These are phyloP conservation scores for Bretziella fagacearum DNA, from an alignment of 2,329 filamentous ascomycete genomes.

Conservation along the genomic window DNA sequence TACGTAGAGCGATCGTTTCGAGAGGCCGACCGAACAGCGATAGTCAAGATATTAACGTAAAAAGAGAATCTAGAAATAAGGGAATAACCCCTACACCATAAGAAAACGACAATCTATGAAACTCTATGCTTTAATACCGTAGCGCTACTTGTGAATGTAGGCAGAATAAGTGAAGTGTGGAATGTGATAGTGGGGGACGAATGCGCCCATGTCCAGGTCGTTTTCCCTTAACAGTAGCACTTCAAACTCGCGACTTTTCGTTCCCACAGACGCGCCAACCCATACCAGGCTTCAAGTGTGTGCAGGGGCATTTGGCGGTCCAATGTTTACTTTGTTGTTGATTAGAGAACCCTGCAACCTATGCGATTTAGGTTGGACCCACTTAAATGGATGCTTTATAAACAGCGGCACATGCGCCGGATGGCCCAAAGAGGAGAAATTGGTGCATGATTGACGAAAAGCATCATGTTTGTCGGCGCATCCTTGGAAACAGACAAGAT, in stretches of 20 bases:
- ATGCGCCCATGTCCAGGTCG: background rate
- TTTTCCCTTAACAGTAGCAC: background rate
- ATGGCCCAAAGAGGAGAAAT: conserved; percentile 1
- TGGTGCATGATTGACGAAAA: background rate
- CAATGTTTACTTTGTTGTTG: conserved; percentile 13
- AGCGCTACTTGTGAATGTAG: background rate
- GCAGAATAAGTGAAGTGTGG: background rate
- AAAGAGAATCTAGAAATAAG: background rate
- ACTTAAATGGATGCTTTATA: background rate
- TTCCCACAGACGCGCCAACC: conserved; percentile 8
- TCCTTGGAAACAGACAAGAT: too few species aligned
- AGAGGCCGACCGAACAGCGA: background rate
- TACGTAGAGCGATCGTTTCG: background rate
- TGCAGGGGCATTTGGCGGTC: background rate
- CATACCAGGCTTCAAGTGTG: conserved; percentile 3
- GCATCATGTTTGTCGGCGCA: background rate
- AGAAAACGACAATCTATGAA: background rate
- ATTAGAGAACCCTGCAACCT: conserved; percentile 1
- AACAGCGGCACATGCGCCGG: background rate
- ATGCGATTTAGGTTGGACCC: background rate
- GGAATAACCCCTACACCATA: background rate
- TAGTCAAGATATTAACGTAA: background rate
- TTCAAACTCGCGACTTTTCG: conserved; percentile 8
- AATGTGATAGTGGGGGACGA: conserved; percentile 1
- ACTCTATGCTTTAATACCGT: background rate